These are phyloP conservation scores for Pseudozyma thailandica DNA, from an alignment of 1,284 basidiomycete genomes.

Conservation along the genomic window DNA sequence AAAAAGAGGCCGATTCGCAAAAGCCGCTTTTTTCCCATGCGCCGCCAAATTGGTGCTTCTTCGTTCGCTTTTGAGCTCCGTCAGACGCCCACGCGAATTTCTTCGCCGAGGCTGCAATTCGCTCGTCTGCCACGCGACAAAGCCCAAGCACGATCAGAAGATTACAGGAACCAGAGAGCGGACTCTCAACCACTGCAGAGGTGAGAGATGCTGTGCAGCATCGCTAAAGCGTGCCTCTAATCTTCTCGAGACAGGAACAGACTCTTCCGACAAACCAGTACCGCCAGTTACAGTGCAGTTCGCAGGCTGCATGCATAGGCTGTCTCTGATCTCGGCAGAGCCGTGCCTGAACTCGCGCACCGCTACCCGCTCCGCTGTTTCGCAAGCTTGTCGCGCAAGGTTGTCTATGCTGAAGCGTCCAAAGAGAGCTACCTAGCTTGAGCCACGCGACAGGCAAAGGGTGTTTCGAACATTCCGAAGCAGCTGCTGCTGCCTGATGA, in stretches of 20 bases:
- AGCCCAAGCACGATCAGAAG: no score
- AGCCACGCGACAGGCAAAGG: no score
- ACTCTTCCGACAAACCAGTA: background rate
- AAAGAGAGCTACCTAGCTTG: background rate
- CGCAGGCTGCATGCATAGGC: background rate
- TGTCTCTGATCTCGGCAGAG: background rate
- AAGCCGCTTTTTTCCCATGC: conserved; percentile 2
- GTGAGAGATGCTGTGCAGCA: conserved; percentile 2
- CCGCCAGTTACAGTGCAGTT: background rate
- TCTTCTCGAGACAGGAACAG: no score
- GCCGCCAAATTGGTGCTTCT: conserved; percentile 1
- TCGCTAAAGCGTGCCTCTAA: no score
- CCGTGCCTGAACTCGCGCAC: background rate
- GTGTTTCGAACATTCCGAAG: no score
- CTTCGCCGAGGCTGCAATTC: conserved; percentile 8
- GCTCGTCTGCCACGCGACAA: conserved; percentile 14
- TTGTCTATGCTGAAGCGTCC: background rate
- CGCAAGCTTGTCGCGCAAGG: no score
- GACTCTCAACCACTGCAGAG: background rate
- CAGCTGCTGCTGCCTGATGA: background rate
- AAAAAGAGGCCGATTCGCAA: background rate
- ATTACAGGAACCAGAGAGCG: background rate
- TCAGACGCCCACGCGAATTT: conserved; percentile 17
- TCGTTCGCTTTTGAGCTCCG: background rate
- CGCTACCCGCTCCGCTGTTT: no score